phyloP scores from a whole-genome alignment of 1,284 basidiomycete species.

The Trichosporon coremiiforme region DNA sequence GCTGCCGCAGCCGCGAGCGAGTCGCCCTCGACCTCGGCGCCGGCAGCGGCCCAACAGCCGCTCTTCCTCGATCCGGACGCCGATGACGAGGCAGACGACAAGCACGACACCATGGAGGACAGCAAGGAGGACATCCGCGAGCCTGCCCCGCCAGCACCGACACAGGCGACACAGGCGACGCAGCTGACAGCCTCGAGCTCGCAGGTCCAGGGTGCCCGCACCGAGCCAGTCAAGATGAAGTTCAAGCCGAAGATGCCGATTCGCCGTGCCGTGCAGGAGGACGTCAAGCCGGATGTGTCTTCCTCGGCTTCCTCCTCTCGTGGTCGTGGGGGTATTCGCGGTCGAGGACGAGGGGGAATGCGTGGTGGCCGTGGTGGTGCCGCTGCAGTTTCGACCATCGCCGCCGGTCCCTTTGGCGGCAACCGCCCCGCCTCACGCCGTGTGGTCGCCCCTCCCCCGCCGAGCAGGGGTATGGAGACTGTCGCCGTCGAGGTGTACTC shows the following conservation, averaged over 20 bases:
- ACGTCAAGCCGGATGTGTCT: slow-evolving; percentile 22
- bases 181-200: slow-evolving; percentile 22
- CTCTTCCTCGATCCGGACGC: not conserved
- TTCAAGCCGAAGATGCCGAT: slow-evolving; percentile 55
- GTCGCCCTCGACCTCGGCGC: not conserved
- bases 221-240: slow-evolving; percentile 45
- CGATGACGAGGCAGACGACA: slow-evolving; percentile 3
- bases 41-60: not conserved
- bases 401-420: slow-evolving; percentile 32
- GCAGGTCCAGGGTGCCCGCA: not conserved
- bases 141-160: not conserved
- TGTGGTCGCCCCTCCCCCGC: slow-evolving; percentile 24
- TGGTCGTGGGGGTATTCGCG: slow-evolving; percentile 38
- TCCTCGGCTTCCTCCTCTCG: not conserved
- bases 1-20: slow-evolving; percentile 23
- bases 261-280: slow-evolving; percentile 38
- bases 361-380: slow-evolving; percentile 16
- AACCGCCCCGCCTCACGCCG: slow-evolving; percentile 20
- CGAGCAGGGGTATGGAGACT: slow-evolving; percentile 22
- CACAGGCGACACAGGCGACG: not conserved
- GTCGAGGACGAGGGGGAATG: slow-evolving; percentile 61
- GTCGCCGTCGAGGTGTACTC: slow-evolving; percentile 62
- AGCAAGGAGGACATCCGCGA: not conserved
- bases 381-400: slow-evolving; percentile 23
- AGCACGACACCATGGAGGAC: not conserved